phyloP scores from a whole-genome alignment of 2,329 filamentous ascomycete genomes.

The Pyricularia pennisetigena region DNA sequence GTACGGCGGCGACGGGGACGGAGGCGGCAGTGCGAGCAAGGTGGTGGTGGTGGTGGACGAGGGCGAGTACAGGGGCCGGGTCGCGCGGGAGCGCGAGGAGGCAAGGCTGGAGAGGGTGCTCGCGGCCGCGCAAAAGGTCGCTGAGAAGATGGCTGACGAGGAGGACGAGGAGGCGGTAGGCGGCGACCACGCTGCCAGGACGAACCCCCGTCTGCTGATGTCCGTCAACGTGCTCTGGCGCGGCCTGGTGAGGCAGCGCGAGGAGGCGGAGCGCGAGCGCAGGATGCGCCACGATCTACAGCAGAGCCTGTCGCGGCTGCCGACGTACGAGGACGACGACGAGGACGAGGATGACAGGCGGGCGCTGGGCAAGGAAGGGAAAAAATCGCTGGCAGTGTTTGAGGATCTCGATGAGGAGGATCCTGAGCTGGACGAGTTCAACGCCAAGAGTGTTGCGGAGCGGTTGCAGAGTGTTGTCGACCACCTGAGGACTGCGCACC shows the following conservation, averaged over 20 bases:
- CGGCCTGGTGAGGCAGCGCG: conserved; percentile 58
- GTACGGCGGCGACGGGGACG: conserved; percentile 30
- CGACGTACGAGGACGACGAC: conserved; percentile 49
- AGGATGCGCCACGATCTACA: conserved; percentile 57
- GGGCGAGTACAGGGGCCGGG: conserved; percentile 62
- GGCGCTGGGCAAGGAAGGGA: conserved; percentile 56
- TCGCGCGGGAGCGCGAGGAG: conserved; percentile 60
- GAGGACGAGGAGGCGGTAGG: conserved; percentile 15
- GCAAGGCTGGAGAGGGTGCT: conserved; percentile 60
- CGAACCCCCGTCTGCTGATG: conserved; percentile 38
- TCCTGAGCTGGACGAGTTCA: conserved; percentile 69
- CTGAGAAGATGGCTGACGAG: conserved; percentile 64
- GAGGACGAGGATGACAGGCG: conserved; percentile 58
- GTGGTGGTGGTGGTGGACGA: conserved; percentile 49
- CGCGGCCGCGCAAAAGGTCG: conserved; percentile 70
- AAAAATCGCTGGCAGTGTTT: conserved; percentile 47
- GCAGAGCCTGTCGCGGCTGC: conserved; percentile 42
- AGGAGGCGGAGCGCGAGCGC: conserved; percentile 59
- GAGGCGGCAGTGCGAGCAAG: conserved; percentile 48
- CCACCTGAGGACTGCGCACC: conserved; percentile 59
- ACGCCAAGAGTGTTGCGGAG: conserved; percentile 56
- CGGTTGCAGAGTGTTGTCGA: conserved; percentile 55
- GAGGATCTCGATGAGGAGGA: conserved; percentile 72
- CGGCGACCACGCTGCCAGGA: too few relatives aligned
- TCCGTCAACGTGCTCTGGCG: conserved; percentile 74